phyloP scores from a whole-genome alignment of 306 rosid genomes.

The Senna tora region DNA sequence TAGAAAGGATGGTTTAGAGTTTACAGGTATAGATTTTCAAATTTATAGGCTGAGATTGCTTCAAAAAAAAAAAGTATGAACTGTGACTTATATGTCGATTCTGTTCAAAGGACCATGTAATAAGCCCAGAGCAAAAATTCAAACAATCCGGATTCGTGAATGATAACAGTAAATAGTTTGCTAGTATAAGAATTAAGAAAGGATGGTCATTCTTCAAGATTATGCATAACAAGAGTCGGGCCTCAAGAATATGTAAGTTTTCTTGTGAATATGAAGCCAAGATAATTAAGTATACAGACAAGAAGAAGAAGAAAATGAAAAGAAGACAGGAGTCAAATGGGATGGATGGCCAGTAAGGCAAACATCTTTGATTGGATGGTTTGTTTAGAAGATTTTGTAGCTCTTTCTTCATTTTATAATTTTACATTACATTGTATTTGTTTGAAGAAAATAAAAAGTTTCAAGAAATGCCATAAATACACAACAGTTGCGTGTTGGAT shows the following conservation, averaged over 20 bases:
- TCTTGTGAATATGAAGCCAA: constrained; percentile 44
- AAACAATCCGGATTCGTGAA: too few species aligned
- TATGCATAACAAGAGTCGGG: constrained; percentile 40
- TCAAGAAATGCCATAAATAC: constrained; percentile 30
- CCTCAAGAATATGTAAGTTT: constrained; percentile 27
- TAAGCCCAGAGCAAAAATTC: too few species aligned
- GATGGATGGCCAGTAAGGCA: neutral
- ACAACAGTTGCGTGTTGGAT: too few species aligned
- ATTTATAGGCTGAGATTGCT: too few species aligned
- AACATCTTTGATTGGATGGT: constrained; percentile 36
- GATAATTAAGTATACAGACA: constrained; percentile 31
- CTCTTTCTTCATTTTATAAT: neutral
- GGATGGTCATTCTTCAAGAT: constrained; percentile 43
- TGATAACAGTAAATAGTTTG: constrained; percentile 33
- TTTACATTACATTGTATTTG: constrained; percentile 29
- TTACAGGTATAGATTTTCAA: too few species aligned
- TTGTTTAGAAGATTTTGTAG: constrained; percentile 45
- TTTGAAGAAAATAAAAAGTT: constrained; percentile 19
- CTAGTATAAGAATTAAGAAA: constrained; percentile 21
- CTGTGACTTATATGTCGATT: too few species aligned
- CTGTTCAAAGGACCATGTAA: too few species aligned
- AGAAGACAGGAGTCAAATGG: neutral
- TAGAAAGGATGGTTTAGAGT: too few species aligned
- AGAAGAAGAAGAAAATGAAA: too few species aligned
- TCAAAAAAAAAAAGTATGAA: too few species aligned